These are phyloP conservation scores for Cairneyella variabilis DNA, from an alignment of 495 filamentous ascomycete species.

Conservation along the genomic window DNA sequence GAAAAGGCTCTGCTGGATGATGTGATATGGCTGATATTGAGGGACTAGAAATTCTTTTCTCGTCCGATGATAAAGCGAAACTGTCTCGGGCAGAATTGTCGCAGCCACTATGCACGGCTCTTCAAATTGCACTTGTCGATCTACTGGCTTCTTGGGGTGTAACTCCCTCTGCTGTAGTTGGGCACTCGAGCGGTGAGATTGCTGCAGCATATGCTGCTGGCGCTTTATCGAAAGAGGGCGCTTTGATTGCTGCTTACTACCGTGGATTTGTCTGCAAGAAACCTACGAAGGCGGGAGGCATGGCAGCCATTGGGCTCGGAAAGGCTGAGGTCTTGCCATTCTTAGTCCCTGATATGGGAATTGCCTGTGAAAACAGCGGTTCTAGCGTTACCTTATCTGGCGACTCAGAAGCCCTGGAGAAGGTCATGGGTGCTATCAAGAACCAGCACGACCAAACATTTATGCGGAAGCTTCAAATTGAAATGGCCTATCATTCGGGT, in stretches of 20 bases:
- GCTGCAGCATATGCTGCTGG: slow-evolving; percentile 50
- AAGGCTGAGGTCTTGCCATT: slow-evolving; percentile 36
- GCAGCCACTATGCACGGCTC: slow-evolving; percentile 48
- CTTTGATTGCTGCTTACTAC: slow-evolving; percentile 50
- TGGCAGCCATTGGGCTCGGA: slow-evolving; percentile 49
- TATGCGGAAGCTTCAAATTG: slow-evolving; percentile 44
- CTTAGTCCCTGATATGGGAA: slow-evolving; percentile 21
- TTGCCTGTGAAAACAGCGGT: slow-evolving; percentile 55
- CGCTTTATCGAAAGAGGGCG: slow-evolving; percentile 43
- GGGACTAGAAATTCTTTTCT: slow-evolving; percentile 32
- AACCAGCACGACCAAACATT: slow-evolving; percentile 39
- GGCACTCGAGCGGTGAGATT: slow-evolving; percentile 67
- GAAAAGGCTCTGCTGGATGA: neutral
- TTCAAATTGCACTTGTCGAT: slow-evolving; percentile 51
- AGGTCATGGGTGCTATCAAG: slow-evolving; percentile 40
- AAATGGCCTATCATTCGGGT: slow-evolving; percentile 51
- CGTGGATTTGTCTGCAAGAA: slow-evolving; percentile 21
- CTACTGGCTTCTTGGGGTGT: slow-evolving; percentile 52
- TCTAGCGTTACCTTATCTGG: slow-evolving; percentile 57
- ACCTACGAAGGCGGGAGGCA: slow-evolving; percentile 30
- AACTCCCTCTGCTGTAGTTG: slow-evolving; percentile 48
- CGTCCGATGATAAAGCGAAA: no score
- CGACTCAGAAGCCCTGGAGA: slow-evolving; percentile 39
- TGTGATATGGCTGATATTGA: neutral
- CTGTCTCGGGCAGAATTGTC: slow-evolving; percentile 46